Conservation (phyloP, 192 early-diverging fungal genomes). For the Backusella morwellensis region DNA sequence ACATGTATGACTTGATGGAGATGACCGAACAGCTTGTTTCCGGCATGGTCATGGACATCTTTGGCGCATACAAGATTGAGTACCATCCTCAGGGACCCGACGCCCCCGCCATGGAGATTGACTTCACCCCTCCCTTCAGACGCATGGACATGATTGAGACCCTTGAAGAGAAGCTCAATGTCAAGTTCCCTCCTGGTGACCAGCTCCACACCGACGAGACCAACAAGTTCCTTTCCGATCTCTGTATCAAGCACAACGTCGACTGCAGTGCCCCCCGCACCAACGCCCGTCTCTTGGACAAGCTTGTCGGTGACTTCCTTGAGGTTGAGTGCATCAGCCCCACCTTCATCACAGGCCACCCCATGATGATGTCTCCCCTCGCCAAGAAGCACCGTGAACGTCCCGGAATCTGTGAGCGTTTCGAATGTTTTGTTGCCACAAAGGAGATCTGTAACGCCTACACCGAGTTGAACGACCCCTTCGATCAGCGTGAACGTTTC, state of each 20-base stretch:
- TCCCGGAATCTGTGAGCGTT: conserved; percentile 94
- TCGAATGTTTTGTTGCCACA: conserved; percentile 98
- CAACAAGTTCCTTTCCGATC: conserved; percentile 87
- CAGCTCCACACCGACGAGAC: conserved; percentile 79
- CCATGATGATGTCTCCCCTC: conserved; percentile 98
- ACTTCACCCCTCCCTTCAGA: conserved; percentile 96
- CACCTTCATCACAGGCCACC: conserved; percentile 96
- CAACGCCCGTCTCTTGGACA: conserved; percentile 90
- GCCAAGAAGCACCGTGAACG: conserved; percentile 94
- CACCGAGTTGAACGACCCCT: conserved; percentile 99
- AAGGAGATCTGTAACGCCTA: conserved; percentile 99
- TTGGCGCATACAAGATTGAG: conserved; percentile 85
- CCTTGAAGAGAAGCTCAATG: conserved; percentile 85
- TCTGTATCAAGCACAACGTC: conserved; percentile 93
- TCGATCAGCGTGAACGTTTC: conserved; percentile 97
- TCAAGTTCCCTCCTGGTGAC: conserved; percentile 89
- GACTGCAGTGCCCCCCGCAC: conserved; percentile 96
- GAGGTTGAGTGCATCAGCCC: conserved; percentile 81
- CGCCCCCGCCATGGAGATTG: conserved; percentile 76
- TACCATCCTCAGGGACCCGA: conserved; percentile 94
- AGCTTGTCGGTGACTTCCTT: conserved; percentile 84
- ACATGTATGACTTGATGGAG: conserved; percentile 95
- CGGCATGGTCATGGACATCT: conserved; percentile 93
- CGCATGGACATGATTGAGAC: conserved; percentile 91
- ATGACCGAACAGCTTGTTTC: conserved; percentile 86